These are phyloP conservation scores for Rhizopus sp. DNA, from an alignment of 371 early-diverging fungal genomes.

Conservation along the genomic window DNA sequence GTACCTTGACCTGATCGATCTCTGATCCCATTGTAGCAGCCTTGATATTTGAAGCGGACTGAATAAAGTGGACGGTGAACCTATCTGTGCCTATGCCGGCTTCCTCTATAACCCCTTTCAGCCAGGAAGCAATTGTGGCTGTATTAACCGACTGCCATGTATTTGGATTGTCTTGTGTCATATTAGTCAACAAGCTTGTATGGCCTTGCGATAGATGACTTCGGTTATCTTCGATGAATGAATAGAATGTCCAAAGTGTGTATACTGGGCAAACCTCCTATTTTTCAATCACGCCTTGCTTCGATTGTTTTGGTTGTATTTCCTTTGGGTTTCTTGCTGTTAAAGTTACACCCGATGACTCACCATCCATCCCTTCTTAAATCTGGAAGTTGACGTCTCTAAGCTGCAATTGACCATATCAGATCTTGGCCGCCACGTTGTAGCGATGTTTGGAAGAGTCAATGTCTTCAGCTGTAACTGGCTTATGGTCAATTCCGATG, in stretches of 20 bases:
- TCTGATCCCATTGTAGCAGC: too few species aligned
- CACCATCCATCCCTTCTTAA: background rate
- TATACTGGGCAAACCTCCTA: background rate
- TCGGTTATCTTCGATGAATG: background rate
- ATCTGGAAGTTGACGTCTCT: background rate
- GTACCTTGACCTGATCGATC: too few species aligned
- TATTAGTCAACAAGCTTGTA: too few species aligned
- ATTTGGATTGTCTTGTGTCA: too few species aligned
- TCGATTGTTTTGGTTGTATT: background rate
- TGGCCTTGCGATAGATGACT: too few species aligned
- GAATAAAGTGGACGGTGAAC: too few species aligned
- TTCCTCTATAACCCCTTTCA: too few species aligned
- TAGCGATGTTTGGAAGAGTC: background rate
- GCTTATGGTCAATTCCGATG: too few species aligned
- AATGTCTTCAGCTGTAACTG: constrained; percentile 7
- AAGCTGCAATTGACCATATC: constrained; percentile 17
- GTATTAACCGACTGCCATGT: too few species aligned
- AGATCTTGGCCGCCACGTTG: constrained; percentile 21
- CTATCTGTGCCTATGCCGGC: too few species aligned
- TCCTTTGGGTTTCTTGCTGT: background rate
- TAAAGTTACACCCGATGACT: background rate
- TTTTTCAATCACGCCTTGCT: background rate
- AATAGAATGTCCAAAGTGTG: background rate
- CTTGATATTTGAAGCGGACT: too few species aligned
- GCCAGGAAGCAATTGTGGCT: too few species aligned